Percentiles rank a stretch among this genome's conserved stretches.
Evolutionary conservation across 2,329 filamentous ascomycete species (phyloP).

Genomic region (Fusarium sp.): DNA sequence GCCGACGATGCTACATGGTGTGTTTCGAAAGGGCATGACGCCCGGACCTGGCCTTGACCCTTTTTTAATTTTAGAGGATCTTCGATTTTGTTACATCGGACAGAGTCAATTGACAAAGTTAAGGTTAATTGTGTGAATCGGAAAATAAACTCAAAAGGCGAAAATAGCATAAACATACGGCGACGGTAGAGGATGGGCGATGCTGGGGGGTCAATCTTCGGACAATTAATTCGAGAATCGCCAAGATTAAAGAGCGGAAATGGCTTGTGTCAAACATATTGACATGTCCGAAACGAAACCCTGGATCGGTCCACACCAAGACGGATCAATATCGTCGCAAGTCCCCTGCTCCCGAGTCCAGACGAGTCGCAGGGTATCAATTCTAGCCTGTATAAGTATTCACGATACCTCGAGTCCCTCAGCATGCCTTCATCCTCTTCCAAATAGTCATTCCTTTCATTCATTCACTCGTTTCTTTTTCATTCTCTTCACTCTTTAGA

Average conservation of each 20-base stretch:
- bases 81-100: background rate
- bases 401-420: background rate
- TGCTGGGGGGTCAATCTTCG: background rate
- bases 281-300: slow-evolving; percentile 14
- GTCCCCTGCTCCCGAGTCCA: background rate
- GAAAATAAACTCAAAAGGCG: background rate
- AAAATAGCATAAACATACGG: background rate
- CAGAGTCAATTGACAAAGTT: background rate
- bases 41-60: slow-evolving; percentile 5
- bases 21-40: slow-evolving; percentile 33
- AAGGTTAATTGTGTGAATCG: background rate
- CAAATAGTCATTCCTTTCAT: slow-evolving; percentile 3
- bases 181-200: background rate
- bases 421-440: slow-evolving; percentile 1
- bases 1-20: slow-evolving; percentile 28
- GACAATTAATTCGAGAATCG: background rate
- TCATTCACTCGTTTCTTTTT: slow-evolving; percentile 14
- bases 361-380: slow-evolving; percentile 5
- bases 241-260: background rate
- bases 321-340: slow-evolving; percentile 13
- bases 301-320: slow-evolving; percentile 14
- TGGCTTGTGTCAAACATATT: slow-evolving; percentile 19
- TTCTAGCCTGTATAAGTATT: slow-evolving; percentile 24
- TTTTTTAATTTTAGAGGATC: slow-evolving; percentile 8
- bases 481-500: background rate